A percentile compares a stretch with the other conserved stretches of the same genome.
phyloP scores from a whole-genome alignment of 2,329 filamentous ascomycete species.

The Hymenoscyphus fraxineus region DNA sequence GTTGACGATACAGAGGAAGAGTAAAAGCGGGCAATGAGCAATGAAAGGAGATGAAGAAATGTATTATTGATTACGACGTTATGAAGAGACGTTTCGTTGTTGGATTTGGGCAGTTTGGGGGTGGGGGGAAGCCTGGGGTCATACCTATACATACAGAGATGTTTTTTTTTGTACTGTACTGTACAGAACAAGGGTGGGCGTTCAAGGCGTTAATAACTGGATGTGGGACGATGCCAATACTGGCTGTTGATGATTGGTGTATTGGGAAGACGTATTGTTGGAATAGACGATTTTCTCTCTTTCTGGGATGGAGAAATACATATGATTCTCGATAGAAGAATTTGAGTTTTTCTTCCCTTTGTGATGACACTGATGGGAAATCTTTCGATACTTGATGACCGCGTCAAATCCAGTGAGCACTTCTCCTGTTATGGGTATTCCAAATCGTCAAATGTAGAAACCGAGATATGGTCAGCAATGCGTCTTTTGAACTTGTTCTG shows the following conservation, averaged over 20 bases:
- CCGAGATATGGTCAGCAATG: too few relatives aligned
- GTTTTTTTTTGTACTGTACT: neutral
- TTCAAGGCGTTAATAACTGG: neutral
- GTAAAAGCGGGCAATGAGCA: neutral
- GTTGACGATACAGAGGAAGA: neutral
- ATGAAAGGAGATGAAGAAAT: neutral
- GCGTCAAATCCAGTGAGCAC: too few relatives aligned
- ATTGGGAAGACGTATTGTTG: neutral
- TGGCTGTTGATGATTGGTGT: neutral
- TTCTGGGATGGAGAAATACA: neutral
- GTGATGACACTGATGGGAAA: neutral
- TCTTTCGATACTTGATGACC: neutral
- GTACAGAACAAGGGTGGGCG: neutral
- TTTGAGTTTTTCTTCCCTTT: neutral
- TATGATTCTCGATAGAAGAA: neutral
- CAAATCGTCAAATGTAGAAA: too few relatives aligned
- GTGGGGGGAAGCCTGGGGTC: neutral
- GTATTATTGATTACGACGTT: slow-evolving; percentile 3
- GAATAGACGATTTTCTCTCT: neutral
- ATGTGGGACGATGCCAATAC: neutral
- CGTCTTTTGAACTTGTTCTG: too few relatives aligned
- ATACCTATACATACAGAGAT: neutral
- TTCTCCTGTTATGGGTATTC: too few relatives aligned
- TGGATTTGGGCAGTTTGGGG: neutral
- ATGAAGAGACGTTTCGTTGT: neutral